phyloP scores from a whole-genome alignment of 2,329 filamentous ascomycete genomes.

The Cladosporium sp. region DNA sequence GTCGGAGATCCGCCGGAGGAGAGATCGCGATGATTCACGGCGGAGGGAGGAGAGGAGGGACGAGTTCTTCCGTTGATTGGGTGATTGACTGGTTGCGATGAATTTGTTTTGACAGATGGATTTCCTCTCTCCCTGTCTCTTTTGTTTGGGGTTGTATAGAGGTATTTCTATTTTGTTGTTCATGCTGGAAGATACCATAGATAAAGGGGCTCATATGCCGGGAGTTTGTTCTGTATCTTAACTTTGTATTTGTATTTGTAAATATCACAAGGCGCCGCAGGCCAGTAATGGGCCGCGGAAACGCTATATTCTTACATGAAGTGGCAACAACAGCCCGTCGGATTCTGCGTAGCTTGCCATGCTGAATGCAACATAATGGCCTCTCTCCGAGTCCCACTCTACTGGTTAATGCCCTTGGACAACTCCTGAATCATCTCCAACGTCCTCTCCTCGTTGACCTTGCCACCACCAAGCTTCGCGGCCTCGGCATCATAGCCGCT shows the following conservation, averaged over 20 bases:
- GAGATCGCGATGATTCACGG: not conserved
- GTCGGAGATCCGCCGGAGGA: not conserved
- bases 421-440: slow-evolving; percentile 15
- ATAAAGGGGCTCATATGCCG: not conserved
- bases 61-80: slow-evolving; percentile 8
- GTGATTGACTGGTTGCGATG: not conserved
- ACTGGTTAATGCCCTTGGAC: slow-evolving; percentile 2
- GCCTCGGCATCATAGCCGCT: slow-evolving; percentile 32
- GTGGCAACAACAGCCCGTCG: not conserved
- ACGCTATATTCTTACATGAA: slow-evolving; percentile 7
- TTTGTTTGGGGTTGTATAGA: not conserved
- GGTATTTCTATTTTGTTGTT: not conserved
- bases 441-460: not conserved
- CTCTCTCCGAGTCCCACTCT: not conserved
- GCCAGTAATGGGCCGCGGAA: not conserved
- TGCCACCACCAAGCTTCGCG: not conserved
- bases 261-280: slow-evolving; percentile 2
- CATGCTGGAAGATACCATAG: not conserved
- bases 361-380: not conserved
- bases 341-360: not conserved
- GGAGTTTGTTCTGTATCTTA: not conserved
- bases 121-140: not conserved
- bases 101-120: not conserved
- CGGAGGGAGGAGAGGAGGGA: slow-evolving; percentile 8
- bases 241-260: slow-evolving; percentile 7